Base-by-base conservation (phyloP, 176 grass and related monocot species). In the Oryza glaberrima region DNA sequence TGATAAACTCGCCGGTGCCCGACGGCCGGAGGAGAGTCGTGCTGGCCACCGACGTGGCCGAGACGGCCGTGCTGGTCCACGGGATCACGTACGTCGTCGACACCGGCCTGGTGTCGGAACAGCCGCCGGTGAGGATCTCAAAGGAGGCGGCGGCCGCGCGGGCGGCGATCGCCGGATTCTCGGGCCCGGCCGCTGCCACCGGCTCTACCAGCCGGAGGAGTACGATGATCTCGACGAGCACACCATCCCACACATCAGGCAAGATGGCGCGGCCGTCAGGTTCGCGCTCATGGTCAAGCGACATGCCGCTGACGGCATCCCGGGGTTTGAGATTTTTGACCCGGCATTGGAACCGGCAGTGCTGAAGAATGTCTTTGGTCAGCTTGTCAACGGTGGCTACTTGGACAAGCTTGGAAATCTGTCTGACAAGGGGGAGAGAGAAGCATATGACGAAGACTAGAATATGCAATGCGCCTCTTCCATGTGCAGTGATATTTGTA, bases 41-140 rank as follows among this genome's bases (percentile, higher is more conserved):
- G 77, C 30, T 86, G 58, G 67, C 67, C 52, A 86, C 67, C 40
- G 76, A 72, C 84, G 68, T 79, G 75, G 83, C 76, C 52, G 83
- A 85, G 84, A 80, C 77, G 41, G 77, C 77, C 7, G 77, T 86
- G 45, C 44, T 38, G 9, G 58, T 80, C 41, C 41, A 41, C 15
- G 60, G 84, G 41, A 86, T 80, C 58, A 54, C 14, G 44, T 75
- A 81, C 45, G 77, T 86, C 58, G 20, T 86, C 58, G 84, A 86
- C 56, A 2, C 84, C 26, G 69, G 84, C 56, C 25, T 80, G 28
- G 17, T 48, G 20, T 86, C 84, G 1, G 84, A 79, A 20, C 40
- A 74, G 3, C 84, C 84, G 56, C 2, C 64, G 4, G 43, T 19
- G 58, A 74, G 36, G 70, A 74, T 75, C 15, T 86, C 77, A 70